Conservation (phyloP, 176 grass and related monocot genomes). For the Oryza officinalis region DNA sequence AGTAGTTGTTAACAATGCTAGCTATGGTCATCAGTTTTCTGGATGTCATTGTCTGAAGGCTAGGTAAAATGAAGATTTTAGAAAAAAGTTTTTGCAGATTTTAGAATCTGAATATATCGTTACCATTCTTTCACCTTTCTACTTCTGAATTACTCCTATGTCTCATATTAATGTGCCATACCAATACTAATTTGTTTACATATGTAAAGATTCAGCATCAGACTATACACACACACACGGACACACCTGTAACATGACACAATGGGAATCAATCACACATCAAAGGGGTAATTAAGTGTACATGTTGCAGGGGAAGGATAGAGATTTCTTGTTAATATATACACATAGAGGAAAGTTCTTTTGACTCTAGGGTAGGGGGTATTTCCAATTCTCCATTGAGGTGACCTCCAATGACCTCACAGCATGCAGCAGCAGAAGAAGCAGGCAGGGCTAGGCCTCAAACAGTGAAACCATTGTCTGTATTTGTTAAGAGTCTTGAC, state of each 20-base stretch:
- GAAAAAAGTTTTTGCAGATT: neutral
- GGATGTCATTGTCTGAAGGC: neutral
- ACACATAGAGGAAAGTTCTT: constrained; percentile 31
- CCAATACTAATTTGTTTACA: neutral
- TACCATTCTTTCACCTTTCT: neutral
- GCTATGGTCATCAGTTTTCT: neutral
- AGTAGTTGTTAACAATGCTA: neutral
- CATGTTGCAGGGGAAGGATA: neutral
- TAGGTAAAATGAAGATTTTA: neutral
- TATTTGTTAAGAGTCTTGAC: constrained; percentile 24
- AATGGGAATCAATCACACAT: neutral
- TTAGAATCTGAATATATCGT: neutral
- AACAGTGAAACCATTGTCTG: constrained; percentile 28
- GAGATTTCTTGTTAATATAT: neutral
- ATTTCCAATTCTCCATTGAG: constrained; percentile 30
- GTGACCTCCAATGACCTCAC: constrained; percentile 51
- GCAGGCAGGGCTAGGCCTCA: neutral
- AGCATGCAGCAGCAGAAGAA: constrained; percentile 7
- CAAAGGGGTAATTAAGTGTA: neutral
- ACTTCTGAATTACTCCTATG: neutral
- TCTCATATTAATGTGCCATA: neutral
- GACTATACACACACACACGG: neutral
- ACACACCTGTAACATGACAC: neutral
- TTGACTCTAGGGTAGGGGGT: constrained; percentile 19
- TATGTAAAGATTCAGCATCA: neutral